phyloP scores from a whole-genome alignment of 208 protist genomes.

The Angomonas ambiguus region DNA sequence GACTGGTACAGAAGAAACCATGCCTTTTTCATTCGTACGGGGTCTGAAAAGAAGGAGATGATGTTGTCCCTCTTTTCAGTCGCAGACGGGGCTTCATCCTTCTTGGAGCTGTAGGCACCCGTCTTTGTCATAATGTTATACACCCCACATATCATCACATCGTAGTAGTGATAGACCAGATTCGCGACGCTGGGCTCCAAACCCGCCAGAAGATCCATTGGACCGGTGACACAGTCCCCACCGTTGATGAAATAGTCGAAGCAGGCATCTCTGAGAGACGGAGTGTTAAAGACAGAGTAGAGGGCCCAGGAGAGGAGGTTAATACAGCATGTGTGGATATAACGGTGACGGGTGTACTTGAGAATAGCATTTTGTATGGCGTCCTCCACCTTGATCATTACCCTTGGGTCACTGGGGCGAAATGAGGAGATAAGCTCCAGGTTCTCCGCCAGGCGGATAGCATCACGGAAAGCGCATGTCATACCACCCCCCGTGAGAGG shows the following conservation, averaged over 20 bases:
- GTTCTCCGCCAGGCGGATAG: constrained; percentile 51
- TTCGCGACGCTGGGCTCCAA: constrained; percentile 52
- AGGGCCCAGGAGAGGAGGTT: constrained; percentile 92
- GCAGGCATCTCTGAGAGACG: constrained; percentile 73
- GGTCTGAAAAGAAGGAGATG: constrained; percentile 50
- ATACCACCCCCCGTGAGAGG: constrained; percentile 92
- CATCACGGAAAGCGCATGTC: constrained; percentile 90
- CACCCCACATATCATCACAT: constrained; percentile 68
- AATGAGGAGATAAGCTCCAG: constrained; percentile 51
- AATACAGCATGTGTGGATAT: constrained; percentile 79
- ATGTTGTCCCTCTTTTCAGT: constrained; percentile 44
- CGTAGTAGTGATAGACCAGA: constrained; percentile 86
- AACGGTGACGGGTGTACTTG: constrained; percentile 47
- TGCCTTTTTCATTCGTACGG: constrained; percentile 44
- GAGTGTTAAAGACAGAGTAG: constrained; percentile 79
- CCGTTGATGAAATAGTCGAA: constrained; percentile 89
- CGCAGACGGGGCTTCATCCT: constrained; percentile 12
- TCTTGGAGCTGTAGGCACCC: constrained; percentile 26
- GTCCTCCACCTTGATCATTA: constrained; percentile 59
- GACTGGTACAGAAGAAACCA: constrained; percentile 56
- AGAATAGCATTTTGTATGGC: constrained; percentile 52
- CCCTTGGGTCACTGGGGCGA: constrained; percentile 25
- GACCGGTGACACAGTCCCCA: constrained; percentile 78
- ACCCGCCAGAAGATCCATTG: constrained; percentile 83
- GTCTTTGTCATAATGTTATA: constrained; percentile 45